phyloP scores from a whole-genome alignment of 495 filamentous ascomycete species.

The Barbatosphaeria neglecta region DNA sequence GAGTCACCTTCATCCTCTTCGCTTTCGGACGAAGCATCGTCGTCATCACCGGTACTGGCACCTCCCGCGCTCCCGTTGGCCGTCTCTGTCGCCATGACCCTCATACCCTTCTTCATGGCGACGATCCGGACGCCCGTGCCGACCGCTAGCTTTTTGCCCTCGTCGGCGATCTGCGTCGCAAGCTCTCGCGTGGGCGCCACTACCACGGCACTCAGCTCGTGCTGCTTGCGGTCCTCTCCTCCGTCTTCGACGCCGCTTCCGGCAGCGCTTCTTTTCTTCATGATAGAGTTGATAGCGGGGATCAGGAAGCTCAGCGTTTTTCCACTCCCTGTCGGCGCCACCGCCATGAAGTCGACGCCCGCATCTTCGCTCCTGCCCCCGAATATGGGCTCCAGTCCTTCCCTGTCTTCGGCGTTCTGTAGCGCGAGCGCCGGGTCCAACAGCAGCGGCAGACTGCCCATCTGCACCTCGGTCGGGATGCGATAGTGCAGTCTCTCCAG shows the following conservation, averaged over 20 bases:
- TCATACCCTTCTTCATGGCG: constrained; percentile 77
- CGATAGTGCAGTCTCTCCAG: constrained; percentile 72
- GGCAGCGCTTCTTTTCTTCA: constrained; percentile 30
- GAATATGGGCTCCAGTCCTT: constrained; percentile 13
- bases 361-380: not conserved
- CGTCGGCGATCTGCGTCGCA: constrained; percentile 83
- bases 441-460: constrained; percentile 71
- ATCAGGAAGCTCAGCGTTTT: constrained; percentile 92
- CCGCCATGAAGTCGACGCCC: constrained; percentile 61
- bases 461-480: constrained; percentile 85
- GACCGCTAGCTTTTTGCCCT: constrained; percentile 67
- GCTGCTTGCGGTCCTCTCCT: constrained; percentile 24
- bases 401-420: constrained; percentile 9
- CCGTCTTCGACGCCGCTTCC: constrained; percentile 12
- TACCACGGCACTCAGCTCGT: constrained; percentile 56
- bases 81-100: constrained; percentile 17
- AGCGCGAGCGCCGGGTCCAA: constrained; percentile 40
- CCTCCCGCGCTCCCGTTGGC: constrained; percentile 14
- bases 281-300: constrained; percentile 64
- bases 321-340: constrained; percentile 94
- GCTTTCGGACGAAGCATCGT: constrained; percentile 16
- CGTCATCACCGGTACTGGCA: constrained; percentile 23
- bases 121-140: constrained; percentile 73
- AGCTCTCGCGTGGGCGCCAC: constrained; percentile 90
- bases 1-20: constrained; percentile 32